A percentile compares a stretch with the other conserved stretches of the same genome.
These are phyloP conservation scores for Nitzschia palea DNA, from an alignment of 108 stramenopile species.

Conservation along the genomic window DNA sequence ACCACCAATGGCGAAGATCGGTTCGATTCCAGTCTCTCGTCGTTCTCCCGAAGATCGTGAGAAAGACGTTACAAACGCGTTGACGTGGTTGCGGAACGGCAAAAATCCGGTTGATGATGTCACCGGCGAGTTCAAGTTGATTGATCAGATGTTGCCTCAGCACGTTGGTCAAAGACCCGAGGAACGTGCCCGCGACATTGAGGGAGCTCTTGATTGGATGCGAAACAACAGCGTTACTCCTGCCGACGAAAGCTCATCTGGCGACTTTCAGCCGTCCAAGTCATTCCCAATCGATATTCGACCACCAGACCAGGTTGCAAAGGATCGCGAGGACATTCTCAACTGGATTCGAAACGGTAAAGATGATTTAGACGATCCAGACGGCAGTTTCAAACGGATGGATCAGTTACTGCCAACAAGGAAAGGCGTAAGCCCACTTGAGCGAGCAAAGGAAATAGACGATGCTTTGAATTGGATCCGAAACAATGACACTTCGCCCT, in stretches of 20 bases:
- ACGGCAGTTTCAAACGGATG: constrained; percentile 10
- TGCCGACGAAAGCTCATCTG: constrained; percentile 6
- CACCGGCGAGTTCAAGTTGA: constrained; percentile 17
- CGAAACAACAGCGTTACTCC: constrained; percentile 16
- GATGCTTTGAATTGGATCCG: constrained; percentile 36
- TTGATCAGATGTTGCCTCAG: constrained; percentile 31
- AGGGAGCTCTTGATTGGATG: constrained; percentile 33
- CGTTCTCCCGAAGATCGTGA: constrained; percentile 26
- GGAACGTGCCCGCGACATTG: constrained; percentile 19
- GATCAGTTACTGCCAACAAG: constrained; percentile 25
- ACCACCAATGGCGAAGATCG: constrained; percentile 4
- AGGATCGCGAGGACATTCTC: constrained; percentile 14
- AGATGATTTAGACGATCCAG: constrained; percentile 5
- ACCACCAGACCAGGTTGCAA: constrained; percentile 14
- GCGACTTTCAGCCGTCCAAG: no score
- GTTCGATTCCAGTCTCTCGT: constrained; percentile 7
- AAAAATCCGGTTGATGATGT: constrained; percentile 6
- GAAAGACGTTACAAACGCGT: constrained; percentile 21
- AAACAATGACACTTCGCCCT: constrained; percentile 16
- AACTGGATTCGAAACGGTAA: constrained; percentile 9
- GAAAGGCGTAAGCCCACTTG: constrained; percentile 17
- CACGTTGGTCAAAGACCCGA: constrained; percentile 13
- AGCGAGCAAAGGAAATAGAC: constrained; percentile 28
- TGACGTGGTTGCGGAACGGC: constrained; percentile 40
- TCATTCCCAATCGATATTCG: not conserved